Conservation (phyloP, 139 green algal species). For the Mesotaenium endlicherianum region DNA sequence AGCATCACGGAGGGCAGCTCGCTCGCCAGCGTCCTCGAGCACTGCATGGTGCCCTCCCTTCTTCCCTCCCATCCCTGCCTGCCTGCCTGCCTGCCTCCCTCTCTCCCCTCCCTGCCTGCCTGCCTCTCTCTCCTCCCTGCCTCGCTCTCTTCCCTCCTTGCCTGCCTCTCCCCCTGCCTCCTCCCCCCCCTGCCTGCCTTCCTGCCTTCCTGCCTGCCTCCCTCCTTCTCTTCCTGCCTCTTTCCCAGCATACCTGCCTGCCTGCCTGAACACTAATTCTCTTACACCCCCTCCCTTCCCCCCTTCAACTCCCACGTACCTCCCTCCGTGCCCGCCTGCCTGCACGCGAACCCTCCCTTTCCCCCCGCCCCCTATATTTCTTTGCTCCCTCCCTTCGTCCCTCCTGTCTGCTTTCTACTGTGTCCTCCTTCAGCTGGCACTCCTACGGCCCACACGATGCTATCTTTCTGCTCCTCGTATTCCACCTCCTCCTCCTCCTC, state of each 20-base stretch:
- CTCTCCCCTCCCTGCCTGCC: not conserved
- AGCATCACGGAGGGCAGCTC: constrained; percentile 54
- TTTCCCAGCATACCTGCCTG: not conserved
- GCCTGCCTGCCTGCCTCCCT: not conserved
- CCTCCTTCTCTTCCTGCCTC: not conserved
- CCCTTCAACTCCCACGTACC: not conserved
- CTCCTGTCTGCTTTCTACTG: no score
- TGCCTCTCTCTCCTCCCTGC: not conserved
- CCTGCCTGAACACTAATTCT: not conserved
- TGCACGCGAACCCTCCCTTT: not conserved
- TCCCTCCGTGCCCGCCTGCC: not conserved
- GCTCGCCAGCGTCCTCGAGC: constrained; percentile 86
- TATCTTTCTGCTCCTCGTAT: no score
- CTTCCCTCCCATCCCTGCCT: not conserved
- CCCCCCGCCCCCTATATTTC: not conserved
- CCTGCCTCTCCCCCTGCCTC: not conserved
- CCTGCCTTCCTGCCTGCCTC: not conserved
- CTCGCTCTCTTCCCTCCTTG: not conserved
- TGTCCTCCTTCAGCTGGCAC: no score
- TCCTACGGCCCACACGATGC: no score
- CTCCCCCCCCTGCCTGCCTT: not conserved
- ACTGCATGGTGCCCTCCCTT: constrained; percentile 72
- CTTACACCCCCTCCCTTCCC: not conserved
- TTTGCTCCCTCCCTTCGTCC: not conserved
- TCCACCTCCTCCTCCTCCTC: no score